These are phyloP conservation scores for Geotrichum restrictum DNA, from an alignment of 1,139 yeast species.

Conservation along the genomic window DNA sequence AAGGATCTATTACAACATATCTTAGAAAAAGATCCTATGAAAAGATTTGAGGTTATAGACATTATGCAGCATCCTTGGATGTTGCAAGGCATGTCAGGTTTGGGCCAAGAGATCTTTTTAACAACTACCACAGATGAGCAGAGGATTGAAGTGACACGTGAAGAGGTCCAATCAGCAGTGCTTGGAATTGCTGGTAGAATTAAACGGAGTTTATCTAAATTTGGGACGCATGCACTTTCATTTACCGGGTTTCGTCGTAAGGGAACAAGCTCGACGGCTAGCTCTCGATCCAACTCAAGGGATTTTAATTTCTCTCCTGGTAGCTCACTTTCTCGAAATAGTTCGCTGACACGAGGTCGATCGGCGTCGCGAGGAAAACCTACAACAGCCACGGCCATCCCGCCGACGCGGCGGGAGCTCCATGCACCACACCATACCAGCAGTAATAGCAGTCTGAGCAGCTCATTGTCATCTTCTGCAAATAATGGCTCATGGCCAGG, in stretches of 20 bases:
- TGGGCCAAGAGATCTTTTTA: conserved; percentile 39
- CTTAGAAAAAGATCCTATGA: conserved; percentile 65
- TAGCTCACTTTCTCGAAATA: not conserved
- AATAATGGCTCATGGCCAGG: not conserved
- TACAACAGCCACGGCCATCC: not conserved
- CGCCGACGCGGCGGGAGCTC: not conserved
- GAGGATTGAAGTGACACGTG: conserved; percentile 56
- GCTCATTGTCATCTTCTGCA: conserved; percentile 6
- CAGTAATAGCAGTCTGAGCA: conserved; percentile 13
- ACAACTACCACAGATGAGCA: conserved; percentile 34
- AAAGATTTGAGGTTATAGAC: conserved; percentile 65
- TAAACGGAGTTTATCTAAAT: conserved; percentile 48
- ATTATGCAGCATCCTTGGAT: conserved; percentile 82
- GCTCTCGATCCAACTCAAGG: conserved; percentile 13
- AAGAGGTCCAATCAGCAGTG: conserved; percentile 73
- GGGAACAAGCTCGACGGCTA: conserved; percentile 18
- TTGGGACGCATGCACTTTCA: conserved; percentile 46
- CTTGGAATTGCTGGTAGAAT: conserved; percentile 66
- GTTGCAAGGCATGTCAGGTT: conserved; percentile 54
- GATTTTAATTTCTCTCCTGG: not conserved
- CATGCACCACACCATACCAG: not conserved
- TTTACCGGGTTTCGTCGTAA: conserved; percentile 38
- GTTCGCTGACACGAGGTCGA: not conserved
- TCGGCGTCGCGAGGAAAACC: too few species aligned
- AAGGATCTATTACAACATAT: conserved; percentile 62